Conservation (phyloP, 2,329 filamentous ascomycete species). For the Penicillium sp. region DNA sequence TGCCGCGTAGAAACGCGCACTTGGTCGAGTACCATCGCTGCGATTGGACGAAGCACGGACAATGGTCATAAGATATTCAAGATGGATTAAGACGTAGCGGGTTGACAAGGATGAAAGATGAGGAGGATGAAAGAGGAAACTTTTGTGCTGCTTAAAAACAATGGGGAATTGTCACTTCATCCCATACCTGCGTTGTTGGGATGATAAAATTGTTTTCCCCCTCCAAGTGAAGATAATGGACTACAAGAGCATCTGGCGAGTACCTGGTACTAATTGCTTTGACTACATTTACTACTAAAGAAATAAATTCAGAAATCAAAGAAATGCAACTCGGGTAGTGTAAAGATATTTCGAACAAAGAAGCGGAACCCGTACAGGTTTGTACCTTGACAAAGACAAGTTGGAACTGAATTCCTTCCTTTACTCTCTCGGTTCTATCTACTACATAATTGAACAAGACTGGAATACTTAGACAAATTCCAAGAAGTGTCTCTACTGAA, state of each 20-base stretch:
- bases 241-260: background rate
- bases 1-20: conserved; percentile 2
- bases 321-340: background rate
- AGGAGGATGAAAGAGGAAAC: background rate
- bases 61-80: background rate
- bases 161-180: background rate
- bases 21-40: background rate
- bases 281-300: too few species aligned
- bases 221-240: background rate
- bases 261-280: background rate
- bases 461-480: too few species aligned
- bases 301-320: background rate
- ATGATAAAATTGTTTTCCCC: background rate
- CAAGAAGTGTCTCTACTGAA: too few species aligned
- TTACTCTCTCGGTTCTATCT: too few species aligned
- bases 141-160: background rate
- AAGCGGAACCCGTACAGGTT: background rate
- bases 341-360: background rate
- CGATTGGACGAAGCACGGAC: background rate
- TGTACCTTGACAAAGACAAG: background rate
- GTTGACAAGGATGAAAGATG: background rate
- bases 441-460: too few species aligned
- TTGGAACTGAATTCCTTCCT: background rate
- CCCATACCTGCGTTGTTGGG: background rate
- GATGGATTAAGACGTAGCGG: background rate